These are phyloP conservation scores for Lepidium campestre DNA, from an alignment of 441 rosid species.

Conservation along the genomic window DNA sequence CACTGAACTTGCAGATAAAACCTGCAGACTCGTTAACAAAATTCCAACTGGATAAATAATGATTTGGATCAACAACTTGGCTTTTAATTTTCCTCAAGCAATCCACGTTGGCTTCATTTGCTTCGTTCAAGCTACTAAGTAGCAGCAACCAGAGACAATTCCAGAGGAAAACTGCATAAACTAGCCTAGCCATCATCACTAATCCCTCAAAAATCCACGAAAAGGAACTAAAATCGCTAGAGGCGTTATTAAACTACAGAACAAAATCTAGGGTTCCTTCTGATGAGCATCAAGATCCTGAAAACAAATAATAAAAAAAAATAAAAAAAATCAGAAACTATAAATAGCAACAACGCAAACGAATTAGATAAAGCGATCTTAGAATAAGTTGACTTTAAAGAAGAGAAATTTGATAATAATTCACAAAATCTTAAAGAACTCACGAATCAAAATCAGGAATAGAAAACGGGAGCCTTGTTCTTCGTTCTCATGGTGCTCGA, in stretches of 20 bases:
- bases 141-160: constrained; percentile 30
- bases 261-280: constrained; percentile 8
- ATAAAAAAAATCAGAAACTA: not conserved
- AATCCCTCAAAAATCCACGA: constrained; percentile 4
- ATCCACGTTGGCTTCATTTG: constrained; percentile 26
- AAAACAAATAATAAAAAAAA: not conserved
- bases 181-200: constrained; percentile 25
- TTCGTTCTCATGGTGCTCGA: not conserved
- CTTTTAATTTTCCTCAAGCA: constrained; percentile 36
- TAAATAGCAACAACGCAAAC: not conserved
- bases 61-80: constrained; percentile 40
- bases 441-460: not conserved
- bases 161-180: constrained; percentile 7
- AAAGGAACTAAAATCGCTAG: not conserved
- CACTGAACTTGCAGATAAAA: constrained; percentile 49
- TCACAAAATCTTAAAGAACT: not conserved
- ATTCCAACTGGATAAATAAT: constrained; percentile 45
- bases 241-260: constrained; percentile 5
- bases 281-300: constrained; percentile 29
- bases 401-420: not conserved
- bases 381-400: constrained; percentile 10
- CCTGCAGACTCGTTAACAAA: constrained; percentile 53
- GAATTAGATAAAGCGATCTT: not conserved
- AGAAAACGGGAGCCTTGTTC: not conserved
- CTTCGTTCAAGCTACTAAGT: constrained; percentile 26